These are phyloP conservation scores for Trichoderma lentiforme DNA, from an alignment of 2,329 filamentous ascomycete species.

Conservation along the genomic window DNA sequence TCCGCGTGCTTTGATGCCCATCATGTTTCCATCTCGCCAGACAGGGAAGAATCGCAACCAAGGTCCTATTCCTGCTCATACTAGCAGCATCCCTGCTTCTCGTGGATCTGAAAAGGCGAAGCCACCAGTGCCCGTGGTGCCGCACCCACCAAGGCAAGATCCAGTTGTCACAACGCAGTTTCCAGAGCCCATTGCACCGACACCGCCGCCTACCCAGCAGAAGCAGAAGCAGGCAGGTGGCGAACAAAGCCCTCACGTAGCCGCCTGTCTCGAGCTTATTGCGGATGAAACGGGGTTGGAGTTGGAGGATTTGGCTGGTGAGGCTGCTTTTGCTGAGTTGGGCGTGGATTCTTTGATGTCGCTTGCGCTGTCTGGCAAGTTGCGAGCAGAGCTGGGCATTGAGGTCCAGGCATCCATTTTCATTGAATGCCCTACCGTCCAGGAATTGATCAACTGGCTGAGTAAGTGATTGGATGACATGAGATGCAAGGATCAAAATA, in stretches of 20 bases:
- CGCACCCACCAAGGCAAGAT: not conserved
- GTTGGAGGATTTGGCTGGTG: conserved; percentile 52
- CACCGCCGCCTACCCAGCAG: not conserved
- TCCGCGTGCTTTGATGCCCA: conserved; percentile 62
- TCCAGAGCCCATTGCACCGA: not conserved
- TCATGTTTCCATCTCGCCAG: conserved; percentile 52
- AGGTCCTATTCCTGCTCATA: not conserved
- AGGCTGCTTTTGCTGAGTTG: conserved; percentile 53
- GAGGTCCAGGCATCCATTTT: conserved; percentile 20
- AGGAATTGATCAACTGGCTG: not conserved
- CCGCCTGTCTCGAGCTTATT: conserved; percentile 34
- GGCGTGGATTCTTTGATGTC: conserved; percentile 61
- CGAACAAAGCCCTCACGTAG: not conserved
- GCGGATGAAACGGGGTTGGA: conserved; percentile 54
- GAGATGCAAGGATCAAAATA: not conserved
- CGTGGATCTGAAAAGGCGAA: not conserved
- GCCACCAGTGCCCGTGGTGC: not conserved
- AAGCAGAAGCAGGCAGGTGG: not conserved
- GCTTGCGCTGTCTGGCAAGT: conserved; percentile 29
- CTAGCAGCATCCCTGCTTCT: not conserved
- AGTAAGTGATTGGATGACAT: not conserved
- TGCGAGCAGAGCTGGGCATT: conserved; percentile 16
- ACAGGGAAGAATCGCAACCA: not conserved
- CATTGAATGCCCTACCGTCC: conserved; percentile 18
- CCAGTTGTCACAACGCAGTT: not conserved